A percentile compares a stretch with the other conserved stretches of the same genome.
Conservation (phyloP, 805 yeast species). For the Diddensiella santjacobensis region DNA sequence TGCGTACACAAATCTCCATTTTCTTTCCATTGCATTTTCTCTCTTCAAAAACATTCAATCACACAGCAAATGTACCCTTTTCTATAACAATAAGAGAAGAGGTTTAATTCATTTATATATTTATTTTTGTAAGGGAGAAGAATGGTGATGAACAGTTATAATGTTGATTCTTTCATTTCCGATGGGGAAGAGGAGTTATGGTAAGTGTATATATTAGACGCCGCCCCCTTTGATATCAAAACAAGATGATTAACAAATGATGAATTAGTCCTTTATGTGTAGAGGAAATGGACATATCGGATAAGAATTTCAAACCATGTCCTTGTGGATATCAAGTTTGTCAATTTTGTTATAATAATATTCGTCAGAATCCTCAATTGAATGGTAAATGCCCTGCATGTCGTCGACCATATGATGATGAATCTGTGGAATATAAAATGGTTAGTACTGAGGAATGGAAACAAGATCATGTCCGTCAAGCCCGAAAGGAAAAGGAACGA, state of each 20-base stretch:
- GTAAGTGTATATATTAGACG: too few relatives aligned
- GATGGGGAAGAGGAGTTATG: conserved; percentile 80
- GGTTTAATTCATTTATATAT: too few relatives aligned
- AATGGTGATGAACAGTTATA: conserved; percentile 2
- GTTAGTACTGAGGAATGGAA: conserved; percentile 85
- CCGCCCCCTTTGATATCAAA: neutral
- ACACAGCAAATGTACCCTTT: conserved; percentile 1
- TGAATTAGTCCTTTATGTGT: conserved; percentile 92
- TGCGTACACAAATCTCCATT: neutral
- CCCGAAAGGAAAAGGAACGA: conserved; percentile 65
- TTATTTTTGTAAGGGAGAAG: neutral
- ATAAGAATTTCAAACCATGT: conserved; percentile 96
- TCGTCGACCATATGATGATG: conserved; percentile 90
- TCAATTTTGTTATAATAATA: conserved; percentile 96
- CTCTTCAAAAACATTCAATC: neutral
- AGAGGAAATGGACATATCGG: conserved; percentile 96
- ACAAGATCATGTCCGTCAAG: conserved; percentile 72
- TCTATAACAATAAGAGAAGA: neutral
- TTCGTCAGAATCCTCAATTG: conserved; percentile 89
- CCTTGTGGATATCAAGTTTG: conserved; percentile 99
- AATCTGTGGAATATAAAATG: conserved; percentile 79
- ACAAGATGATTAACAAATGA: conserved; percentile 22
- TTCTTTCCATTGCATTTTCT: neutral
- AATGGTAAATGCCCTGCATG: conserved; percentile 98
- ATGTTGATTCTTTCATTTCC: conserved; percentile 56